Base-by-base conservation (phyloP, 495 filamentous ascomycete species). In the Aspergillus nidulans region DNA sequence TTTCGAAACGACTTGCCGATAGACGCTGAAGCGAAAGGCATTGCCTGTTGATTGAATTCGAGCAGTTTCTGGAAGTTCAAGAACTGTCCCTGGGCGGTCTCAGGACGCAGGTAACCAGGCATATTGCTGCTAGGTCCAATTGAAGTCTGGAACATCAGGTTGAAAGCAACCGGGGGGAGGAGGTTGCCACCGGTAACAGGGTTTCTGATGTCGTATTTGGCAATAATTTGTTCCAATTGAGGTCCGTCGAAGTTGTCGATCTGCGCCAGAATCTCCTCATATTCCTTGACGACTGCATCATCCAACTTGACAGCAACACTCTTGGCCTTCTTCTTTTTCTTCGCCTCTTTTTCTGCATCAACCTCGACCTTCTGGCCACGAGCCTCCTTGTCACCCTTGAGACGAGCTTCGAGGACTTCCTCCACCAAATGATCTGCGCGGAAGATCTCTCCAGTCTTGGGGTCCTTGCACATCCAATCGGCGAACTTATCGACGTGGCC, bases 401-500 rank as follows among this genome's bases (percentile, higher is more conserved):
- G 71, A 21, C 94, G 80, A 26, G 78, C 69, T 75, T 96, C 91
- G 20, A 98, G 80, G 24, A 96, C 84, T 63, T 95, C 91, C 75
- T 97, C 90, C 32, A 98, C 90, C 59, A 97, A 78, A 73, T 98
- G 94, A 67, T 98, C 94, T 25, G 94, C 91, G 56, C 94, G 83
- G 69, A 97, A 85, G 55, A 97, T 95, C 76, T 97, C 95, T 64
- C 94, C 94, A 61, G 87, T 94, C 77, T 95, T 94, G 49, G 91
- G 91, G 69, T 98, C 94, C 72, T 97, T 97, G 84, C 91, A 95
- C 92, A 97, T 96, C 90, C 90, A 97, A 69, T 97, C 95, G 61
- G 91, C 88, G 69, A 97, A 98, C 70, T 95, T 95, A 60, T 97
- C 94, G 49, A 97, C 94, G 72, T 98, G 94, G 55, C 95, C 94